Base-by-base conservation (phyloP, 768 basidiomycete species). In the Exsudoporus frostii region DNA sequence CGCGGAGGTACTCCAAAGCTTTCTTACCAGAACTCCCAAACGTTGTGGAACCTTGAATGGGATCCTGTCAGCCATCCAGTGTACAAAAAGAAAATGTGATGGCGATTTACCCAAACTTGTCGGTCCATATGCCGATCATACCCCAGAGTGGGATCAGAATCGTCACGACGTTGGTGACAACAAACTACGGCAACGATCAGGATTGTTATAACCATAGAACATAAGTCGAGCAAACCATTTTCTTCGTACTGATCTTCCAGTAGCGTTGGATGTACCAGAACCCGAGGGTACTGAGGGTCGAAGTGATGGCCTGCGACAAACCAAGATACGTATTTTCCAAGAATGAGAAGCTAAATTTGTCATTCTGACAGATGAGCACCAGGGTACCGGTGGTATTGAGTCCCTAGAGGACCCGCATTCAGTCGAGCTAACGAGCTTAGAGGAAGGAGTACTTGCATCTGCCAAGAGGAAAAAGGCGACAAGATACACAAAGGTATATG, bases 251-350 rank as follows among this genome's bases (percentile, higher is more conserved):
- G 43, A 92, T 81, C 72, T 87, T 90, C 78, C 80, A 90, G 57
- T 88, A 81, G 42, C 73, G 76, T 69, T 92, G 90, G 50, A 92
- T 83, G 61, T 90, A 88, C 89, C 90, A 92, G 65, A 89, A 92
- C 0, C 80, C 86, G 25, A 90, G 73, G 0, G 85, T 88, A 57
- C 85, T 84, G 50, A 77, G 65, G 3, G 83, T 91, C 1, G 87
- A 90, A 0, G 86, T 88, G 50, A 88, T 74, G 1, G 88, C 88
- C 59, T 91, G 90, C 1, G 84, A 72, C 6, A 92, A 73, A 15
- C 88, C 88, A 24, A 90, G 79, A 64, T 90, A 91, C 0, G 88
- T 92, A 57, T 83, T 89, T 61, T 90, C 76, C 53, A 92, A 70
- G 73, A 92, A 92, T 38, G 87, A 89, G 69, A 92, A 92, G 9